Conservation (phyloP, 768 basidiomycete species). For the Pleurotus pulmonarius region DNA sequence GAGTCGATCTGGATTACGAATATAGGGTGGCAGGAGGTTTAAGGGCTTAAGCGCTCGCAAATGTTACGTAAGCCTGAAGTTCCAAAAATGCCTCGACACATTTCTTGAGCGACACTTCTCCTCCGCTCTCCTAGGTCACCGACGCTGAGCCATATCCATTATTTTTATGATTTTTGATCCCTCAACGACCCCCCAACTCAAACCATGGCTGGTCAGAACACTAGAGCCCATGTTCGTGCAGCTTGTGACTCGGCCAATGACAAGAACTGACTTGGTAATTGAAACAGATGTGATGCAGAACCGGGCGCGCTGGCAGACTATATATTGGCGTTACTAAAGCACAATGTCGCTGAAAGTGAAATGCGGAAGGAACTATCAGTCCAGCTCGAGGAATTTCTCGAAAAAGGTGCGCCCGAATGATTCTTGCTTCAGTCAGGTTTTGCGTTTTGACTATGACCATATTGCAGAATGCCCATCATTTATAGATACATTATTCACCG, state of each 20-base stretch:
- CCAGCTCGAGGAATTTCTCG: slow-evolving; percentile 90
- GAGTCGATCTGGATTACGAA: too few species aligned
- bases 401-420: slow-evolving; percentile 58
- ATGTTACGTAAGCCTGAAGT: not conserved
- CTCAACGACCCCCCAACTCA: slow-evolving; percentile 62
- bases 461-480: slow-evolving; percentile 64
- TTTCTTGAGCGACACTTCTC: not conserved
- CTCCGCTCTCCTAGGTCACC: slow-evolving; percentile 7
- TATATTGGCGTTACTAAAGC: slow-evolving; percentile 88
- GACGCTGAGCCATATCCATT: slow-evolving; percentile 2
- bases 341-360: slow-evolving; percentile 78
- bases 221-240: slow-evolving; percentile 83
- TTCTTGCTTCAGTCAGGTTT: slow-evolving; percentile 9
- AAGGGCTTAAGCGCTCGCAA: not conserved
- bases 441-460: slow-evolving; percentile 2
- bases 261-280: slow-evolving; percentile 15
- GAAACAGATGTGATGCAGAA: slow-evolving; percentile 88
- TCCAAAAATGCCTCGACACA: slow-evolving; percentile 2
- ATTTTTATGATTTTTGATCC: slow-evolving; percentile 63
- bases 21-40: not conserved
- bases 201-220: slow-evolving; percentile 83
- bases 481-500: slow-evolving; percentile 82
- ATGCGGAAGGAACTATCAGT: slow-evolving; percentile 73
- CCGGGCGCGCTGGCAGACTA: slow-evolving; percentile 92
- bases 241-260: too few species aligned